These are phyloP conservation scores for Anthracocystis setariae DNA, from an alignment of 1,284 basidiomycete species.

Conservation along the genomic window DNA sequence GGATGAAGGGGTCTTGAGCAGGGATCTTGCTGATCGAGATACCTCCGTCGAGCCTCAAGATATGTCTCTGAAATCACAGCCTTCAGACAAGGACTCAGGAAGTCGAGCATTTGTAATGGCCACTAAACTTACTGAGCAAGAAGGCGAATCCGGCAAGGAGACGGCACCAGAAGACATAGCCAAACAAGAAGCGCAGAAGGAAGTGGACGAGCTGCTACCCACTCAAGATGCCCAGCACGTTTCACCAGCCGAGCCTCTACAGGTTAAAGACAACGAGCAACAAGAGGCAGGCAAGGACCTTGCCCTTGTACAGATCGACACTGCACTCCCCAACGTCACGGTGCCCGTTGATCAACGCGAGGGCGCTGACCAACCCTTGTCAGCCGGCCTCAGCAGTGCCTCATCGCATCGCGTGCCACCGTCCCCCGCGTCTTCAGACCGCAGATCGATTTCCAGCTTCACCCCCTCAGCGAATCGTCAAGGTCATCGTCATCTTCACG, in stretches of 20 bases:
- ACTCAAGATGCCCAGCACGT: too few species aligned
- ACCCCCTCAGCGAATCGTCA: slow-evolving; percentile 41
- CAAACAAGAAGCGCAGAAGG: not conserved
- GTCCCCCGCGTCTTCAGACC: slow-evolving; percentile 41
- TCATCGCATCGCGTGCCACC: slow-evolving; percentile 29
- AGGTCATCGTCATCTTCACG: slow-evolving; percentile 43
- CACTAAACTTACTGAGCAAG: not conserved
- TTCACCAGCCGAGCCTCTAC: not conserved
- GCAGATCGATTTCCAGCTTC: slow-evolving; percentile 39
- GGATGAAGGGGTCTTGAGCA: slow-evolving; percentile 38
- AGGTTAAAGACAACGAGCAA: not conserved
- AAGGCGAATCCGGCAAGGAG: not conserved
- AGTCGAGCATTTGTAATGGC: not conserved
- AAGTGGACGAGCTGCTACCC: not conserved
- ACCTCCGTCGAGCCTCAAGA: slow-evolving; percentile 32
- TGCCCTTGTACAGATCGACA: not conserved
- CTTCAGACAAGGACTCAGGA: not conserved
- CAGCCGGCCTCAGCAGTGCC: slow-evolving; percentile 1
- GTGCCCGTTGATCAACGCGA: slow-evolving; percentile 4
- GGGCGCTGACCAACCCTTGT: not conserved
- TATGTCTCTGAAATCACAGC: not conserved
- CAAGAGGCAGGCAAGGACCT: not conserved
- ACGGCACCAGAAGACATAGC: not conserved
- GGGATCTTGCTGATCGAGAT: slow-evolving; percentile 41
- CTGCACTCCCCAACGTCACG: not conserved